phyloP scores from a whole-genome alignment of 2,329 filamentous ascomycete genomes.

The Paracorniculantispora psalliotae region DNA sequence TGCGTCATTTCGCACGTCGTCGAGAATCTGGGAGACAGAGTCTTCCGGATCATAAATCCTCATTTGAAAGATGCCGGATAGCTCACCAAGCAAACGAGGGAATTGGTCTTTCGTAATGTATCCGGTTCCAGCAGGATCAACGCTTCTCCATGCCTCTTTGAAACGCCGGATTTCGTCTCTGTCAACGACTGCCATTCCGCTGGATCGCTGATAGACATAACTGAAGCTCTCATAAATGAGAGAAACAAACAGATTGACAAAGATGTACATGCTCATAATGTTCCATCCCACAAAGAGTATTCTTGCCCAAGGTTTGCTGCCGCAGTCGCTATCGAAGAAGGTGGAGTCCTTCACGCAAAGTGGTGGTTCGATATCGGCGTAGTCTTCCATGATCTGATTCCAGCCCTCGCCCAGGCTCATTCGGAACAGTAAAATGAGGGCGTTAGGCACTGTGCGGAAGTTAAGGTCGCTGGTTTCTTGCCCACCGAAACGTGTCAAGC shows the following conservation, averaged over 20 bases:
- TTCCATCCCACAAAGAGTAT: constrained; percentile 95
- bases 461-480: constrained; percentile 77
- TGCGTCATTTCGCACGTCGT: constrained; percentile 64
- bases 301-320: constrained; percentile 82
- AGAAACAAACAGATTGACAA: constrained; percentile 96
- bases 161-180: constrained; percentile 92
- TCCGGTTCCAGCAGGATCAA: constrained; percentile 85
- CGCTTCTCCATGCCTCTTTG: constrained; percentile 97
- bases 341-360: constrained; percentile 67
- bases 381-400: constrained; percentile 97
- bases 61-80: constrained; percentile 96
- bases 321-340: constrained; percentile 89
- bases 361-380: constrained; percentile 71
- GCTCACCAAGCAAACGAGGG: constrained; percentile 80
- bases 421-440: constrained; percentile 85
- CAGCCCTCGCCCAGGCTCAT: constrained; percentile 94
- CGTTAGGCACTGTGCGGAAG: constrained; percentile 89
- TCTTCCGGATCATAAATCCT: constrained; percentile 90
- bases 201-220: constrained; percentile 96
- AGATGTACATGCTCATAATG: constrained; percentile 99
- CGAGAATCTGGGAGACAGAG: constrained; percentile 79
- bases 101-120: constrained; percentile 89
- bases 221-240: constrained; percentile 99
- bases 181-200: constrained; percentile 83
- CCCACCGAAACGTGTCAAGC: constrained; percentile 78